Evolutionary conservation across 495 filamentous ascomycete genomes (phyloP), one percentile per base, ranked within the genome.

Genomic region (Aspergillus nidulans): DNA sequence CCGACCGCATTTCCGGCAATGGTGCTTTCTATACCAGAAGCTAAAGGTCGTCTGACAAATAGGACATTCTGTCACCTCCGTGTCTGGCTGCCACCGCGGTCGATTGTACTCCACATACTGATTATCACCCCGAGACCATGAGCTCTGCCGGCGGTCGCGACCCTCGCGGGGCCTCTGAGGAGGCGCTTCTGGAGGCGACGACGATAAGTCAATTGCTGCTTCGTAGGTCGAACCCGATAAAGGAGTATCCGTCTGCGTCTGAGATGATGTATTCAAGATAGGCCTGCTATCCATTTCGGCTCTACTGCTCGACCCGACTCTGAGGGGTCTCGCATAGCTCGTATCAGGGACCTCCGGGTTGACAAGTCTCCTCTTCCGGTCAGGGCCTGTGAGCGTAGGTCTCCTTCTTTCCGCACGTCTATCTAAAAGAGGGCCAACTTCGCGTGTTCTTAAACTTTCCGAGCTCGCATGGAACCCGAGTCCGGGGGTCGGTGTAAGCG

Each of bases 1-100:
- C 25, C 92, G 81, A 6, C 94, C 94, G 69, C 94, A 98, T 76
- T 96, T 97, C 49, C 92, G 91, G 71, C 92, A 97, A 65, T 97
- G 92, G 67, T 97, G 92, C 63, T 92, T 94, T 49, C 92, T 79
- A 66, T 90, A 83, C 79, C 88, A 96, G 61, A 96, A 90, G 62
- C 79, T 88, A 62, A 97, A 97, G 16, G 79, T 76, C 3, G 76
- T 84, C 25, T 69, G 67, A 58, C 92, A 97, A 38, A 96, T 95
- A 1, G 90, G 90, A 69, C 92, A 97, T 36, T 79, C 75, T 0
- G 81, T 81, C 16, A 86, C 90, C 56, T 90, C 87, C 18, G 79
- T 71, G 68, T 97, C 92, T 0, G 90, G 87, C 70, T 97, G 91
- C 92, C 92, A 97, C 42, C 73, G 73, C 0, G 91, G 91, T 40